These are phyloP conservation scores for Eucommia ulmoides DNA, from an alignment of 257 asterid genomes.

Conservation along the genomic window DNA sequence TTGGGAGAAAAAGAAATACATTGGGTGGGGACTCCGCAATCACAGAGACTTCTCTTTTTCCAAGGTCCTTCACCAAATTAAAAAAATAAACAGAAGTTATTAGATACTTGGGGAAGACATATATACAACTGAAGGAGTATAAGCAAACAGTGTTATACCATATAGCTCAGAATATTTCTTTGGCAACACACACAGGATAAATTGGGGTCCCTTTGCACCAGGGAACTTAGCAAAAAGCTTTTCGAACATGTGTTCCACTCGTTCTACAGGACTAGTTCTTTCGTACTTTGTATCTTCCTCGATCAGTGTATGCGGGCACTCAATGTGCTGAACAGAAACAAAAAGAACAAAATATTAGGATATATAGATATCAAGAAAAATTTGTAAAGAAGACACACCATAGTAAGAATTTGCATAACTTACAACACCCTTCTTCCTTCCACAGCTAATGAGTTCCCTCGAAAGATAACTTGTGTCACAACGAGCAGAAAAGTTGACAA, in stretches of 20 bases:
- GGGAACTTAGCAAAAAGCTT: conserved; percentile 49
- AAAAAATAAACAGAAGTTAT: not conserved
- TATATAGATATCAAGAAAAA: conserved; percentile 4
- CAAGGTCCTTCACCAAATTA: conserved; percentile 60
- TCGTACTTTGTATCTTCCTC: conserved; percentile 68
- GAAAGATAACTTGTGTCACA: conserved; percentile 74
- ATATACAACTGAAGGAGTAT: conserved; percentile 4
- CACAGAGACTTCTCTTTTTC: conserved; percentile 71
- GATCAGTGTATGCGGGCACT: conserved; percentile 68
- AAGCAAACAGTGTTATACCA: conserved; percentile 35
- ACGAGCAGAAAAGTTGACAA: conserved; percentile 74
- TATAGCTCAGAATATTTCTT: conserved; percentile 71
- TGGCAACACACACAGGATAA: conserved; percentile 80
- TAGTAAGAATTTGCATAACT: conserved; percentile 20
- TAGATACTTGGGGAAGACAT: conserved; percentile 2
- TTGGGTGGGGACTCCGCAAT: conserved; percentile 66
- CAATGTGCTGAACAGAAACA: conserved; percentile 44
- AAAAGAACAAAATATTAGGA: conserved; percentile 9
- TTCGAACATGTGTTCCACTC: conserved; percentile 87
- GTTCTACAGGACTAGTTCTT: conserved; percentile 45
- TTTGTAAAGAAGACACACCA: no score
- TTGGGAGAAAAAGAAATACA: conserved; percentile 68
- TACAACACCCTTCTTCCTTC: conserved; percentile 87
- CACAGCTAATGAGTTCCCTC: conserved; percentile 76
- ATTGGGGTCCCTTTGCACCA: conserved; percentile 59